Evolutionary conservation across 2,329 filamentous ascomycete species (phyloP).

Genomic region (Capronia americana): DNA sequence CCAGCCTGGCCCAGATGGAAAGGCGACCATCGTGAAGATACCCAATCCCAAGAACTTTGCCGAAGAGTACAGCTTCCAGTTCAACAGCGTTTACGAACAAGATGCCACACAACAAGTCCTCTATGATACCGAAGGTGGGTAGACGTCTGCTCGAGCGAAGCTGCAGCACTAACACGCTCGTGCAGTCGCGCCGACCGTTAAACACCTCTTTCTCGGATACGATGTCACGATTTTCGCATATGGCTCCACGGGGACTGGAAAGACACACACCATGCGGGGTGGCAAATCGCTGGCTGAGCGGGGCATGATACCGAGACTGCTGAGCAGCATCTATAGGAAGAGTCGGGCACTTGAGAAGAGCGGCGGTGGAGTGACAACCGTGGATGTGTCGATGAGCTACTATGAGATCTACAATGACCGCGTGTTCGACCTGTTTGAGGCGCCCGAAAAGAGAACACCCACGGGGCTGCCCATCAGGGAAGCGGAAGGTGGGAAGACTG

Average conservation of each 20-base stretch:
- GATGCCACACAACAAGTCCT: slow-evolving; percentile 81
- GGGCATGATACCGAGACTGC: slow-evolving; percentile 82
- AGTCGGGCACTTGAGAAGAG: slow-evolving; percentile 87
- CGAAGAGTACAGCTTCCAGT: slow-evolving; percentile 92
- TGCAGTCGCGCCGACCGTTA: slow-evolving; percentile 86
- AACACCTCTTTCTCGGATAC: slow-evolving; percentile 87
- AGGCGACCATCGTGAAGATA: slow-evolving; percentile 77
- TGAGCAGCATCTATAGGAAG: slow-evolving; percentile 84
- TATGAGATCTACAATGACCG: slow-evolving; percentile 98
- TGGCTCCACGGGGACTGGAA: slow-evolving; percentile 89
- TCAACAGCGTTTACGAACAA: slow-evolving; percentile 90
- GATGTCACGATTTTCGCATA: slow-evolving; percentile 92
- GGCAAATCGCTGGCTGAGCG: slow-evolving; percentile 84
- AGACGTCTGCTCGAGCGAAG: not conserved
- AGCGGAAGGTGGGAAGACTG: slow-evolving; percentile 77
- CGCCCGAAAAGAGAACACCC: slow-evolving; percentile 82
- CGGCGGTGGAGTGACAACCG: slow-evolving; percentile 69
- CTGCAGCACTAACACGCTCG: slow-evolving; percentile 11
- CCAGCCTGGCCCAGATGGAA: slow-evolving; percentile 66
- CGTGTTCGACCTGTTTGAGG: slow-evolving; percentile 87
- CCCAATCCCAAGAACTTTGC: slow-evolving; percentile 91
- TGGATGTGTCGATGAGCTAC: slow-evolving; percentile 81
- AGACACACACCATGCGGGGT: slow-evolving; percentile 95
- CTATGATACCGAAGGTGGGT: slow-evolving; percentile 82
- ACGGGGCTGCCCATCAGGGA: slow-evolving; percentile 82